phyloP scores from a whole-genome alignment of 1,284 basidiomycete genomes.

The Vanrija sp. region DNA sequence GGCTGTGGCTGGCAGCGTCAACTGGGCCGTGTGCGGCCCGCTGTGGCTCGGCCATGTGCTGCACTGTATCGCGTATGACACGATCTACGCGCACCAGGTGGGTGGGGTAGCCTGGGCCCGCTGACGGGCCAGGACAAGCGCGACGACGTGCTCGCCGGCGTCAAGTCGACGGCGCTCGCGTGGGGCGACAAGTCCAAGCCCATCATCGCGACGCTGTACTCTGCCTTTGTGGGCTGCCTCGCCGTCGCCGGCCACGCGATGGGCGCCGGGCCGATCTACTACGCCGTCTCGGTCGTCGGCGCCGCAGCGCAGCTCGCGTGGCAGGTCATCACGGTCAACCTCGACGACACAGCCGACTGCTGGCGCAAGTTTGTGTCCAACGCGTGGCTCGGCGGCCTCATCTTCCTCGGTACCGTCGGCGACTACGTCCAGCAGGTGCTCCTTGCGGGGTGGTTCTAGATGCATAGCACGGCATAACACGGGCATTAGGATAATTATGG shows the following conservation, averaged over 20 bases:
- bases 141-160: constrained; percentile 84
- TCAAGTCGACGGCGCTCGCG: constrained; percentile 89
- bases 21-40: constrained; percentile 81
- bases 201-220: constrained; percentile 71
- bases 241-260: constrained; percentile 75
- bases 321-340: constrained; percentile 72
- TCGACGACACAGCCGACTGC: constrained; percentile 75
- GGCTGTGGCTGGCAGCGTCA: constrained; percentile 74
- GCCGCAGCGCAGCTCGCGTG: constrained; percentile 75
- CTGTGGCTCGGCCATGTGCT: constrained; percentile 84
- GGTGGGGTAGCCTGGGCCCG: constrained; percentile 11
- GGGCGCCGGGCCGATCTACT: constrained; percentile 72
- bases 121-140: constrained; percentile 68
- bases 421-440: constrained; percentile 60
- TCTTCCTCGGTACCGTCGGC: constrained; percentile 75
- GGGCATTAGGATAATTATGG: no score
- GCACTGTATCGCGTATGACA: constrained; percentile 97
- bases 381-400: constrained; percentile 74
- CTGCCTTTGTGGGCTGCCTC: constrained; percentile 69
- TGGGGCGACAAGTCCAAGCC: constrained; percentile 75
- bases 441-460: no score
- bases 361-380: constrained; percentile 89
- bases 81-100: constrained; percentile 96
- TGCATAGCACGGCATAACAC: no score
- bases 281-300: constrained; percentile 64